Percentiles rank a stretch among this genome's conserved stretches.
Evolutionary conservation across 495 filamentous ascomycete species (phyloP).

Genomic region (Aspergillus bridgeri): DNA sequence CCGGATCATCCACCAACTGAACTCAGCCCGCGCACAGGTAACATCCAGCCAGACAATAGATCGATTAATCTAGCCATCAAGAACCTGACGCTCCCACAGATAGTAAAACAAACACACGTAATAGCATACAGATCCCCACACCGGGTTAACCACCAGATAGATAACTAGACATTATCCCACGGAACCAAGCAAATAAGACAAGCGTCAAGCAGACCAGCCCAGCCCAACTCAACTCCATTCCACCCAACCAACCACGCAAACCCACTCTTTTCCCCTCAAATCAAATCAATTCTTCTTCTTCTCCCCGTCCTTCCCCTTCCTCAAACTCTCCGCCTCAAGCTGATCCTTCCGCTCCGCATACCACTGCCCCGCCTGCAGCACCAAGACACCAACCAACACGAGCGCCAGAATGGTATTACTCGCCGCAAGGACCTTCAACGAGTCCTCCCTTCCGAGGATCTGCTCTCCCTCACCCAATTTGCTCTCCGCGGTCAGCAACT

Average conservation of each 20-base stretch:
- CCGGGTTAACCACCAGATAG: too few relatives aligned
- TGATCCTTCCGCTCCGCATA: conserved; percentile 92
- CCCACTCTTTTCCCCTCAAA: background rate
- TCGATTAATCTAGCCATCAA: too few relatives aligned
- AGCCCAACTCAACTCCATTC: too few relatives aligned
- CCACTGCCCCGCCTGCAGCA: conserved; percentile 97
- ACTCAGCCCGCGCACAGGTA: too few relatives aligned
- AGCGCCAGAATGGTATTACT: conserved; percentile 94
- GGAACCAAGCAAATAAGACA: too few relatives aligned
- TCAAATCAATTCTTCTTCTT: background rate
- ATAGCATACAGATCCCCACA: too few relatives aligned
- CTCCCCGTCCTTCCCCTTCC: conserved; percentile 43
- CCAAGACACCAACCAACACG: conserved; percentile 83
- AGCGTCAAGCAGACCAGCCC: too few relatives aligned
- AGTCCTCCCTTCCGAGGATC: conserved; percentile 73
- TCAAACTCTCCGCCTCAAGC: conserved; percentile 68
- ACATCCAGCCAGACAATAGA: too few relatives aligned
- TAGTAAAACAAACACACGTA: too few relatives aligned
- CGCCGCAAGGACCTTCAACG: conserved; percentile 83
- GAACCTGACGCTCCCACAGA: too few relatives aligned
- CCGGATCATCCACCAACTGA: too few relatives aligned
- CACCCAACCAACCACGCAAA: background rate
- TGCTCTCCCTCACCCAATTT: conserved; percentile 14
- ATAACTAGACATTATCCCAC: too few relatives aligned
- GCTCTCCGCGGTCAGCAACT: conserved; percentile 26